Evolutionary conservation across 139 green algal species (phyloP), one percentile per base, ranked within the genome.

Genomic region (Spirogloea muscicola): DNA sequence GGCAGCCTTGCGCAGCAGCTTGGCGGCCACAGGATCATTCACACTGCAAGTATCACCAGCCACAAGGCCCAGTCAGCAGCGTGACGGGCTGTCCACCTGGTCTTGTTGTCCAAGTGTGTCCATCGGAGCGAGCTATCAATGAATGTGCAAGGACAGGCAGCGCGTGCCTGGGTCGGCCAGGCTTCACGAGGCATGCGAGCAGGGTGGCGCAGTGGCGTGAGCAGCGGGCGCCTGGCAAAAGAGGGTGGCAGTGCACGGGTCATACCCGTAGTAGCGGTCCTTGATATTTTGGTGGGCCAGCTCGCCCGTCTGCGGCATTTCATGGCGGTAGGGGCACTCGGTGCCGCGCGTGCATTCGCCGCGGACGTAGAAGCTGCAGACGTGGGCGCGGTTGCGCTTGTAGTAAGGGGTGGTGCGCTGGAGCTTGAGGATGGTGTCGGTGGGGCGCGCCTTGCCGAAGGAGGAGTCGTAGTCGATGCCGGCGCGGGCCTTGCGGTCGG

Each of bases 21-120:
- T 97, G 51, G 86, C 81, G 1, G 94, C 94, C 38, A 99, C 94
- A 1, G 94, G 94, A 80, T 99, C 94, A 70, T 98, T 98, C 46
- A 94, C 86, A 38, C 75, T 80, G 72, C 44, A 75, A 37, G 34
- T 13, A 52, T 13, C 10, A 52, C 16, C 13, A 52, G 44, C n/a
- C n/a, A n/a, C n/a, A n/a, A n/a, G n/a, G n/a, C n/a, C n/a, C n/a
- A n/a, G n/a, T n/a, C n/a, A n/a, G n/a, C n/a, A n/a, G n/a, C n/a
- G n/a, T n/a, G n/a, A n/a, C n/a, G n/a, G n/a, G n/a, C n/a, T n/a
- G n/a, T n/a, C n/a, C n/a, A n/a, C n/a, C n/a, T n/a, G n/a, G n/a
- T n/a, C n/a, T n/a, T n/a, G n/a, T n/a, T n/a, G n/a, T n/a, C n/a
- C n/a, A n/a, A n/a, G n/a, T n/a, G n/a, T n/a, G n/a, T n/a, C n/a